Base-by-base conservation (phyloP, 2,329 filamentous ascomycete species). In the Daldinia eschscholtzii region DNA sequence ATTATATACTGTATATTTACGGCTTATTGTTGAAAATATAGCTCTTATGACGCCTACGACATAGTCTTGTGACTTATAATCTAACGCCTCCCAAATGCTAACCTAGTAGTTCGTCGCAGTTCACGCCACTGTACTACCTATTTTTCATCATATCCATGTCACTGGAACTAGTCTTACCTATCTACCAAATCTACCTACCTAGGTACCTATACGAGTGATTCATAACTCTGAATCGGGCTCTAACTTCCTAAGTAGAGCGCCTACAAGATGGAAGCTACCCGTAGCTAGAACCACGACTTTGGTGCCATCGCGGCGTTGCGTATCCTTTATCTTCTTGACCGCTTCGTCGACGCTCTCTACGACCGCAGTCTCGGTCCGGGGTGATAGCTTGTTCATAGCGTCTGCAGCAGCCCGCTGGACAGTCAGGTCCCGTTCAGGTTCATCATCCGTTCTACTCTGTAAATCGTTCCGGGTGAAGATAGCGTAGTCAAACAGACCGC, bases 211-310 rank as follows among this genome's bases (percentile, higher is more conserved):
- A 57, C 30, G 23, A 10, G 10, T 4, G 10, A 55, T 41, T 72
- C 75, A 83, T 44, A 79, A 75, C 71, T 80, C 74, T 64, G 74
- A 74, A 12, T 81, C 80, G 7, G 83, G 83, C 74, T 84, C 93
- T 65, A 97, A 79, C 0, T 92, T 89, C 78, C 92, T 90, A 59
- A 97, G 82, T 52, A 94, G 83, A 10, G 92, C 92, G 6, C 94
- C 93, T 0, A 94, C 93, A 42, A 97, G 84, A 83, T 97, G 92
- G 76, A 97, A 81, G 78, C 93, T 97, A 2, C 94, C 94, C 13
- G 94, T 97, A 9, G 93, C 90, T 61, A 97, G 81, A 6, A 78
- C 74, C 0, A 91, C 88, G 77, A 89, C 87, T 15, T 89, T 83
- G 2, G 66, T 75, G 79, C 79, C 61, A 75, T 78, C 33, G 72